Evolutionary conservation across 1,284 basidiomycete genomes (phyloP).

Genomic region (Stygiomarasmius scandens): DNA sequence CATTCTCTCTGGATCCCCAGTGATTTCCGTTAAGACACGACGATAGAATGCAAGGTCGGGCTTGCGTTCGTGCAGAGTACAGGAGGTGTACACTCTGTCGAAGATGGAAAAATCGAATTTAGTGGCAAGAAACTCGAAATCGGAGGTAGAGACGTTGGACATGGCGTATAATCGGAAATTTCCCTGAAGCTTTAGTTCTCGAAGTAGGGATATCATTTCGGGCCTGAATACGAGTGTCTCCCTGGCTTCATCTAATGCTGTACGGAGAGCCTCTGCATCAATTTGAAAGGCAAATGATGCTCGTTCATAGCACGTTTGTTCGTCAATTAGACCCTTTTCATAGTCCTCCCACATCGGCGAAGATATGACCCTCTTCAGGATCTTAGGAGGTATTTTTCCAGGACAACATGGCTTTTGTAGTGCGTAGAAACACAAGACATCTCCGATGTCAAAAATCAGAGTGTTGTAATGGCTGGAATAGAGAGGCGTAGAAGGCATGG

Average conservation of each 20-base stretch:
- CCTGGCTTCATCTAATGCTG: constrained; percentile 35
- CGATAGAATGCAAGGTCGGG: constrained; percentile 58
- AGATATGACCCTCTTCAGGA: constrained; percentile 47
- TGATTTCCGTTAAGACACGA: constrained; percentile 46
- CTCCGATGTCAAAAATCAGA: constrained; percentile 16
- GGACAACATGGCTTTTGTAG: constrained; percentile 40
- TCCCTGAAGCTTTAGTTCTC: constrained; percentile 40
- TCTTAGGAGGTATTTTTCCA: constrained; percentile 40
- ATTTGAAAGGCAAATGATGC: constrained; percentile 45
- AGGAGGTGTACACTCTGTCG: constrained; percentile 55
- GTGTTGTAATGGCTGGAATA: constrained; percentile 2
- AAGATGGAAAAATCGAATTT: constrained; percentile 56
- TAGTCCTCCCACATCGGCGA: constrained; percentile 58
- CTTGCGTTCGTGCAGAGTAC: constrained; percentile 52
- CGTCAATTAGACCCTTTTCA: constrained; percentile 50
- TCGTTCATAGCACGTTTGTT: constrained; percentile 49
- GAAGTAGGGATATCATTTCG: constrained; percentile 48
- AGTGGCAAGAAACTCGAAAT: constrained; percentile 50
- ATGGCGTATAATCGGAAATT: constrained; percentile 53
- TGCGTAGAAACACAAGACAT: constrained; percentile 46
- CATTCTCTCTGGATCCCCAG: constrained; percentile 43
- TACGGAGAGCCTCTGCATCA: constrained; percentile 15
- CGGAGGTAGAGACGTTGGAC: constrained; percentile 62
- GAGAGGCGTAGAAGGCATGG: neutral
- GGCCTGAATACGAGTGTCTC: constrained; percentile 47